Conservation (phyloP, 2,329 filamentous ascomycete genomes). For the Talaromyces sp. region DNA sequence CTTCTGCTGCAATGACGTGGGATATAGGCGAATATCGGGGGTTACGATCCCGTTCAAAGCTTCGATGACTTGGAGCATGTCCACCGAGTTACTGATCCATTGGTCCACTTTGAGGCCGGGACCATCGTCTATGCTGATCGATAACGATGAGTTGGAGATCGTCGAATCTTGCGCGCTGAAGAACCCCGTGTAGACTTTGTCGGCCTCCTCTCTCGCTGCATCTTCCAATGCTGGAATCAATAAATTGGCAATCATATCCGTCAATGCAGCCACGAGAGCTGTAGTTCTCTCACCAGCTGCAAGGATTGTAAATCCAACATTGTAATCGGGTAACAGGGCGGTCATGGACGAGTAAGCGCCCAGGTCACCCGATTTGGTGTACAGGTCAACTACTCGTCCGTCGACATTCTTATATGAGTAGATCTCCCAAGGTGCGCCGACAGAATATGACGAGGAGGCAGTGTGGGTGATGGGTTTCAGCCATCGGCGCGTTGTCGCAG, state of each 20-base stretch:
- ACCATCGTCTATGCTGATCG: neutral
- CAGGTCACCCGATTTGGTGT: neutral
- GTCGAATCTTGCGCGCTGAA: neutral
- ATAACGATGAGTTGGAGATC: neutral
- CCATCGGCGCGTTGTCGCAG: slow-evolving; percentile 16
- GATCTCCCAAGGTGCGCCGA: neutral
- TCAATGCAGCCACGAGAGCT: neutral
- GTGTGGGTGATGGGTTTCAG: neutral
- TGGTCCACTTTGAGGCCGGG: neutral
- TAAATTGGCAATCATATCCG: neutral
- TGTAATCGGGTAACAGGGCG: neutral
- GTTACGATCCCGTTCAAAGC: neutral
- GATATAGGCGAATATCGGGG: neutral
- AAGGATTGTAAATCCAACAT: neutral
- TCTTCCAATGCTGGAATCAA: neutral
- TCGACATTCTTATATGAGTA: neutral
- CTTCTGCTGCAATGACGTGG: neutral
- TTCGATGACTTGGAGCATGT: neutral
- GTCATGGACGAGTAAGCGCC: neutral
- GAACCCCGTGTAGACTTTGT: neutral
- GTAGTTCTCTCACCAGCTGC: neutral
- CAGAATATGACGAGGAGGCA: neutral
- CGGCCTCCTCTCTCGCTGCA: neutral
- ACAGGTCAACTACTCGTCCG: neutral
- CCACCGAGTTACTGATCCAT: neutral